Percentiles rank a stretch among this genome's conserved stretches.
phyloP scores from a whole-genome alignment of 768 basidiomycete species.

The Calocybe indica region DNA sequence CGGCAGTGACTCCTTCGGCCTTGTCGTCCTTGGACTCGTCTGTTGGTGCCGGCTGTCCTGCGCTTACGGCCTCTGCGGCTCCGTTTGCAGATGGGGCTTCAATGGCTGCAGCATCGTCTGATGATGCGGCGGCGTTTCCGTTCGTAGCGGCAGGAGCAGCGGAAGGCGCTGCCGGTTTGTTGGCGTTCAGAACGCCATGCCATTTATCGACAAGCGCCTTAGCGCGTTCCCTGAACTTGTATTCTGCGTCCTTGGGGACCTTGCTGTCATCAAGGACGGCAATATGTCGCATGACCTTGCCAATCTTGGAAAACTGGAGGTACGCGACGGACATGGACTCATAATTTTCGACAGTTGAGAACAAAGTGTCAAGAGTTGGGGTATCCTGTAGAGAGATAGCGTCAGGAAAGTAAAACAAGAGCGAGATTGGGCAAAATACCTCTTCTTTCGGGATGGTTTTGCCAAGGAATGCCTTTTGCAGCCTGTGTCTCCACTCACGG shows the following conservation, averaged over 20 bases:
- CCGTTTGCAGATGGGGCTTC: too few species aligned
- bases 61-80: too few species aligned
- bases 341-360: conserved; percentile 65
- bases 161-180: conserved; percentile 4
- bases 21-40: conserved; percentile 9
- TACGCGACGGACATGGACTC: conserved; percentile 66
- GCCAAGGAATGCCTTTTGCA: conserved; percentile 64
- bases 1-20: conserved; percentile 7
- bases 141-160: conserved; percentile 1
- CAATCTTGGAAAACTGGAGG: conserved; percentile 70
- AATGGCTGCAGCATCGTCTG: too few species aligned
- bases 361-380: conserved; percentile 57
- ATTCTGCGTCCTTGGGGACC: conserved; percentile 49
- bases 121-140: neutral
- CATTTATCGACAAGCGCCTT: conserved; percentile 57
- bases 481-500: conserved; percentile 75
- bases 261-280: conserved; percentile 37
- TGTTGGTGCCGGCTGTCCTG: neutral
- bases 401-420: neutral
- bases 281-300: conserved; percentile 80
- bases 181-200: conserved; percentile 36
- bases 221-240: conserved; percentile 59
- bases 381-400: conserved; percentile 50
- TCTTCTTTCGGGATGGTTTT: conserved; percentile 12
- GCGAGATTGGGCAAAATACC: conserved; percentile 1